Conservation (phyloP, 257 asterid species). For the Rhazya stricta region DNA sequence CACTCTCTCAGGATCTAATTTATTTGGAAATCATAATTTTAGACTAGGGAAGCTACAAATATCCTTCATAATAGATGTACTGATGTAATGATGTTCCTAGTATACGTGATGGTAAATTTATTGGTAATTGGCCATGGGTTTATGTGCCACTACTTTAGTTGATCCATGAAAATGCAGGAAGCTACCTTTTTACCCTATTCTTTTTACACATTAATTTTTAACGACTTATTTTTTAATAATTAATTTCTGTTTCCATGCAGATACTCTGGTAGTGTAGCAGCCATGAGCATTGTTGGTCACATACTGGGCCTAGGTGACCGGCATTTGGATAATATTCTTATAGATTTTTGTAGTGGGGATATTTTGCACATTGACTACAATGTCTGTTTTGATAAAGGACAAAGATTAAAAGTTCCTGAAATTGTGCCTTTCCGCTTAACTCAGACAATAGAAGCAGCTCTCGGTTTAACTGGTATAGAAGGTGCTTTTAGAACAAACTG, state of each 20-base stretch:
- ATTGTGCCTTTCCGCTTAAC: slow-evolving; percentile 98
- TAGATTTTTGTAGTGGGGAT: slow-evolving; percentile 90
- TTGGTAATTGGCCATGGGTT: neutral
- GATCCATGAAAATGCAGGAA: neutral
- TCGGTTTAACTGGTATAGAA: slow-evolving; percentile 92
- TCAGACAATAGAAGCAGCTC: slow-evolving; percentile 92
- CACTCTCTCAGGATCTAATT: neutral
- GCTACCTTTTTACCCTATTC: neutral
- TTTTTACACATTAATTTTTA: neutral
- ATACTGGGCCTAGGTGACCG: slow-evolving; percentile 95
- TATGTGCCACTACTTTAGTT: neutral
- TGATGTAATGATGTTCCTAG: neutral
- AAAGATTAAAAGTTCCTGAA: slow-evolving; percentile 90
- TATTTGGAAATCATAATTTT: neutral
- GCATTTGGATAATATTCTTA: slow-evolving; percentile 94
- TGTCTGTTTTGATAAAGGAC: slow-evolving; percentile 99
- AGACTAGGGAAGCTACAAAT: neutral
- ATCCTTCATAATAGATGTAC: neutral
- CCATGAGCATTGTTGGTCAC: slow-evolving; percentile 96
- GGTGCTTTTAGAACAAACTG: slow-evolving; percentile 92
- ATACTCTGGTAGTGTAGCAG: slow-evolving; percentile 92
- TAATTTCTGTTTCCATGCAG: slow-evolving; percentile 40
- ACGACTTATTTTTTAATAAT: neutral
- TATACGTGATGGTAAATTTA: neutral
- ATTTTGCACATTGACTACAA: slow-evolving; percentile 95